Base-by-base conservation (phyloP, 768 basidiomycete species). In the Phaffia tasmanica region DNA sequence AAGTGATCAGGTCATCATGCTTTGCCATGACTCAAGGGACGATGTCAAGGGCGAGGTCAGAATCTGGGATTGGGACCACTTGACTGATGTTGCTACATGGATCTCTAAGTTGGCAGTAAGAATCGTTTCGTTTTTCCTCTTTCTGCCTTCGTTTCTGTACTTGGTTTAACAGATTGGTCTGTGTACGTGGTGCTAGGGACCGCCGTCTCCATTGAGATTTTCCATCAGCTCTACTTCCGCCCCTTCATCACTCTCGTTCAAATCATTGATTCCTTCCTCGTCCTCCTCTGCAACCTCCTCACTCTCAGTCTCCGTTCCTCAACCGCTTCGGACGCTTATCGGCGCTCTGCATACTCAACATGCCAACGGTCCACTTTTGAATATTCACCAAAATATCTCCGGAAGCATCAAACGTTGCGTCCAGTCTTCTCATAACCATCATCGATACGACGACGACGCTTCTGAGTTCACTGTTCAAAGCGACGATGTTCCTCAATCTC, bases 41-140 rank as follows among this genome's bases (percentile, higher is more conserved):
- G 54, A 21, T n/a, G 50, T 2, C 3, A 56, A 53, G 21, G 35
- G n/a, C 16, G 63, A 64, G 42, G 54, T 64, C 18, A 56, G 63
- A 21, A 42, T 64, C 2, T 64, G 63, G 63, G 54, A 64, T 27
- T n/a, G 55, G 46, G 54, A 56, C 2, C 55, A 56, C 25, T 11
- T 64, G 29, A 56, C 51, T 16, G 49, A 47, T 7, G 9, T 64
- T n/a, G 63, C 63, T 18, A 56, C 46, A 47, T 64, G 25, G 54
- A 46, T 64, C 53, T 54, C 63, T 25, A 56, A 35, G 54, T 57
- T 7, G 18, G 25, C 19, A 30, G 62, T 54, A 30, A 14, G 4
- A 25, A 16, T n/a, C 19, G 1, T n/a, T 51, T 3, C 25, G 19
- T 25, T 18, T 51, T 51, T 4, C 50, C 9, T 53, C 11, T 27